Base-by-base conservation (phyloP, 1,284 basidiomycete genomes). In the Fomitopsis palustris region DNA sequence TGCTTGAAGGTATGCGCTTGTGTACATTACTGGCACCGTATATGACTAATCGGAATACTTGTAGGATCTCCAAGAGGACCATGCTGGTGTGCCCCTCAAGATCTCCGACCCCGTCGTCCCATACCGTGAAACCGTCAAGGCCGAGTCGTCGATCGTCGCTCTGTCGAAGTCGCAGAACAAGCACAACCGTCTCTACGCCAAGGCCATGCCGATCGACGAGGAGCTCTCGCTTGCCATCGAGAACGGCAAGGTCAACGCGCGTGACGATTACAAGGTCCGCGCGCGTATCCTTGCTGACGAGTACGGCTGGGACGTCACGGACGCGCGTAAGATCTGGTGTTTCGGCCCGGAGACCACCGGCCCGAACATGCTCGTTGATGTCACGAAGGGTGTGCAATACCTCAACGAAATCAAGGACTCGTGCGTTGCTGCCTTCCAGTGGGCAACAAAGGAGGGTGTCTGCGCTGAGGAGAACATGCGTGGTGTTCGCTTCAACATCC, bases 121-220 rank as follows among this genome's bases (percentile, higher is more conserved):
- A 62, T 99, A 98, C 83, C 86, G 95, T 80, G 97, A 99, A 85
- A 98, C 96, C 21, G 96, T 99, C 76, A 94, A 92, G 81, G 81
- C 94, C 60, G 94, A 98, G 81, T 98, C 96, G 7, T 89, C 90
- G 61, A 98, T 99, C 73, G 89, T 93, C 65, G 97, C 97, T 43
- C 84, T 99, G 58, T 98, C 97, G 67, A 99, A 99, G 80, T 99
- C 97, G 55, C 97, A 98, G 82, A 99, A 99, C 87, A 99, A 99
- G 87, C 97, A 99, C 89, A 99, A 99, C 78, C 93, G 97, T 84
- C 84, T 99, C 64, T 99, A 90, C 77, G 87, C 91, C 67, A 95
- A 95, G 84, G 96, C 97, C 49, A 69, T 88, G 80, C 97, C 97
- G 54, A 76, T 99, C 63, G 94, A 93, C 39, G 97, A 99, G 75